Evolutionary conservation across 129 eudicot genomes (phyloP), one percentile per base, ranked within the genome.

Genomic region (Solidago caesia): DNA sequence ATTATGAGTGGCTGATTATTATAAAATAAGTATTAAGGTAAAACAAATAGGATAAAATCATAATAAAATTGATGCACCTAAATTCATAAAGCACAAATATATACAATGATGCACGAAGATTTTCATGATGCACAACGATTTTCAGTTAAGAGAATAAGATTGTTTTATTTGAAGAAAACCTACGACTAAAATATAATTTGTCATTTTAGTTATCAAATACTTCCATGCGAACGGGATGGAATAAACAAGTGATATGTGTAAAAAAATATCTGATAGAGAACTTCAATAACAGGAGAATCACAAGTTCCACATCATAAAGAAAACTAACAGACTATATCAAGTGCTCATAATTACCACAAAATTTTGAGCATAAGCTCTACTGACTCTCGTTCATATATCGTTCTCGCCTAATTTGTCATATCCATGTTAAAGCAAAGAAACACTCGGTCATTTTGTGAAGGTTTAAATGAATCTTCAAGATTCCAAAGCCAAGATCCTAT

Each of bases 401-500:
- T 58, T 70, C 71, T 70, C 1, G 10, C 70, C 25, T 44, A 78
- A 53, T 46, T 55, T 11, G 45, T 76, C 73, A n/a, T 51, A 51
- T 11, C 48, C 60, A 44, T 6, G 21, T 29, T 64, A 42, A 45
- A 73, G 4, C 4, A 14, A 44, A 47, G 14, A 58, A 58, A 55
- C 56, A 16, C 29, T 12, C 45, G 1, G 25, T 70, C 63, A 69
- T 58, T 5, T 77, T 39, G 16, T 15, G 44, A 33, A 59, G 12
- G 4, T 33, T 76, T 74, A 39, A 27, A 6, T 51, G 11, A 75
- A 67, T 55, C 74, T 56, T 48, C 56, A 48, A 39, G 16, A 47
- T 27, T 77, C 44, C 69, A 65, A 42, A 21, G 33, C 72, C 79
- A 52, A 75, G 46, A 67, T 58, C 68, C 57, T 57, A 33, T 33